Conservation (phyloP, 192 early-diverging fungal genomes). For the Coemansia sp. region DNA sequence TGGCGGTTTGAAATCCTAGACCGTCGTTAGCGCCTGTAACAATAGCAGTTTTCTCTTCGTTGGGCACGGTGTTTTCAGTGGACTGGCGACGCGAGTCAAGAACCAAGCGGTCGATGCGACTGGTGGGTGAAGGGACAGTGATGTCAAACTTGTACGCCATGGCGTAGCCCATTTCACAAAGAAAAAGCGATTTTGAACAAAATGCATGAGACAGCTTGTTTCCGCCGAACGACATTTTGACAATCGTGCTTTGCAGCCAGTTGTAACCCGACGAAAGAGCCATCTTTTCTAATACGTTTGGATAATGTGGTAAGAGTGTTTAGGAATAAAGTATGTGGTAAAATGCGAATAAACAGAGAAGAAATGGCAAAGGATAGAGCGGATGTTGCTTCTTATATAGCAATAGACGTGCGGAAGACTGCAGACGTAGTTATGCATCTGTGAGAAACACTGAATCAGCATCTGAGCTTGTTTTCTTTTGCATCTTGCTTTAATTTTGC, state of each 20-base stretch:
- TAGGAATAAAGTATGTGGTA: neutral
- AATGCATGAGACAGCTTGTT: neutral
- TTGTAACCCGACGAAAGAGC: slow-evolving; percentile 5
- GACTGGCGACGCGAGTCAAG: neutral
- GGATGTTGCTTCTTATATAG: too few species aligned
- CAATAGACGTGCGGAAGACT: too few species aligned
- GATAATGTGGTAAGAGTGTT: too few species aligned
- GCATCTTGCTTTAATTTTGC: too few species aligned
- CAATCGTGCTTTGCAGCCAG: slow-evolving; percentile 6
- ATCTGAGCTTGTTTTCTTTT: too few species aligned
- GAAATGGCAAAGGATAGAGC: slow-evolving; percentile 17
- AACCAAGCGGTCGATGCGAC: slow-evolving; percentile 4
- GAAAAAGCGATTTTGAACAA: neutral
- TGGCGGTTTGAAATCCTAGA: slow-evolving; percentile 53
- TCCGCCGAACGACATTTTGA: slow-evolving; percentile 3
- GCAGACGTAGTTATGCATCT: too few species aligned
- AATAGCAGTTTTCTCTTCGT: slow-evolving; percentile 17
- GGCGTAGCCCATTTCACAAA: neutral
- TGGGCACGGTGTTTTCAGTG: neutral
- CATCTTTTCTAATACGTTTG: too few species aligned
- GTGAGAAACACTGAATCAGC: too few species aligned
- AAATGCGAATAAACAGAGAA: slow-evolving; percentile 21
- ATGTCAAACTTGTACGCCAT: slow-evolving; percentile 4
- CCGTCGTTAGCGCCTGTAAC: slow-evolving; percentile 55
- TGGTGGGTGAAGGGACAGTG: neutral